Conservation (phyloP, 179 eudicot genomes). For the Actinidia chinensis region DNA sequence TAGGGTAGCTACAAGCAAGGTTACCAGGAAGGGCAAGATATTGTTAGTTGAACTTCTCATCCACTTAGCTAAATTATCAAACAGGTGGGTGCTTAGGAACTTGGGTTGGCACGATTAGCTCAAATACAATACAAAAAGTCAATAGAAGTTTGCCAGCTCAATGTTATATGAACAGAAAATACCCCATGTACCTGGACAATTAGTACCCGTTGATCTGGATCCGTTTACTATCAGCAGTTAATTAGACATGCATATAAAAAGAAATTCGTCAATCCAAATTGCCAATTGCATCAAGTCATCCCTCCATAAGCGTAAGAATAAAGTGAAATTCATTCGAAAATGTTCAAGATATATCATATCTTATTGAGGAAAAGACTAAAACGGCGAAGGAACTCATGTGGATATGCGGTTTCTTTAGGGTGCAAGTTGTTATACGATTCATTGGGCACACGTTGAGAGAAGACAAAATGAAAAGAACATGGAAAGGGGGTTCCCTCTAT, state of each 20-base stretch:
- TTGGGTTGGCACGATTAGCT: neutral
- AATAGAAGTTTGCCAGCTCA: constrained; percentile 5
- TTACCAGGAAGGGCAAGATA: neutral
- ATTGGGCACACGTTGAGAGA: no score
- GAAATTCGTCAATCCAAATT: neutral
- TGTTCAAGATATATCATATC: no score
- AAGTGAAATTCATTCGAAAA: no score
- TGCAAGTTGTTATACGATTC: no score
- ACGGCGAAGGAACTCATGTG: no score
- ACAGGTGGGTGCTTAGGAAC: neutral
- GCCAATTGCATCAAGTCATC: no score
- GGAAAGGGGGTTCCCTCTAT: no score
- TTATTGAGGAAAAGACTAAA: no score
- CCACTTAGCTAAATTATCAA: neutral
- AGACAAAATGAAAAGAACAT: no score
- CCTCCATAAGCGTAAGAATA: no score
- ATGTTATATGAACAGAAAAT: no score
- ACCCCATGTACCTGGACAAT: neutral
- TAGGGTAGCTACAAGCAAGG: neutral
- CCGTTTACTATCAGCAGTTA: neutral
- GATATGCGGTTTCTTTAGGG: no score
- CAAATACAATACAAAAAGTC: neutral
- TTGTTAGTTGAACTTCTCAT: neutral
- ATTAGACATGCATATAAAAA: neutral
- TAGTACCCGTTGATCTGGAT: neutral